Percentiles rank a stretch among this genome's conserved stretches.
These are phyloP conservation scores for Xylaria cubensis DNA, from an alignment of 495 filamentous ascomycete genomes.

Conservation along the genomic window DNA sequence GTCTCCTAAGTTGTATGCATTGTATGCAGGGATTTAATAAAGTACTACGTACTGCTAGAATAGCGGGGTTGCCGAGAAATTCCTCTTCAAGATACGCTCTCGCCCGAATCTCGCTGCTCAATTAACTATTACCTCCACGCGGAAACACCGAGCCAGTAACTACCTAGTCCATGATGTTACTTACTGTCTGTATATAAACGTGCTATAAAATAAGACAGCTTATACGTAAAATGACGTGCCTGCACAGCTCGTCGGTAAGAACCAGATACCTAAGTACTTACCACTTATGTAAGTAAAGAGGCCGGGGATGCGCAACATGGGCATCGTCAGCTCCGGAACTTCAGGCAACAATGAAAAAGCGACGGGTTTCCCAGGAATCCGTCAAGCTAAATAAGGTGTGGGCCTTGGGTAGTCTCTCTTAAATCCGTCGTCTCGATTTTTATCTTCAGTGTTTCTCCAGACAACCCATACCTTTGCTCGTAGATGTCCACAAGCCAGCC, in stretches of 20 bases:
- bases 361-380: background rate
- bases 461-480: background rate
- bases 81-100: background rate
- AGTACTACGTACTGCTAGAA: background rate
- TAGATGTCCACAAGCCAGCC: background rate
- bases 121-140: background rate
- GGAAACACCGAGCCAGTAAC: no score
- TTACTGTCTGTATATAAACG: no score
- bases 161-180: no score
- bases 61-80: background rate
- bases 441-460: background rate
- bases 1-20: background rate
- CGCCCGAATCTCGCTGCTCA: background rate
- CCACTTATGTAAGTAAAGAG: background rate
- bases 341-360: background rate
- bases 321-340: background rate
- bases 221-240: background rate
- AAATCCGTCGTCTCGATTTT: background rate
- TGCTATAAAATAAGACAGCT: background rate
- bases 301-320: background rate
- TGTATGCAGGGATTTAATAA: background rate
- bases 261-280: background rate
- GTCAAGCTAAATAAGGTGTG: background rate
- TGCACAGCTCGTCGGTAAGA: background rate
- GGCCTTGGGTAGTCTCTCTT: background rate